Percentiles rank a stretch among this genome's conserved stretches.
phyloP scores from a whole-genome alignment of 352 stramenopile species.

The Globisporangium megalacanthum region DNA sequence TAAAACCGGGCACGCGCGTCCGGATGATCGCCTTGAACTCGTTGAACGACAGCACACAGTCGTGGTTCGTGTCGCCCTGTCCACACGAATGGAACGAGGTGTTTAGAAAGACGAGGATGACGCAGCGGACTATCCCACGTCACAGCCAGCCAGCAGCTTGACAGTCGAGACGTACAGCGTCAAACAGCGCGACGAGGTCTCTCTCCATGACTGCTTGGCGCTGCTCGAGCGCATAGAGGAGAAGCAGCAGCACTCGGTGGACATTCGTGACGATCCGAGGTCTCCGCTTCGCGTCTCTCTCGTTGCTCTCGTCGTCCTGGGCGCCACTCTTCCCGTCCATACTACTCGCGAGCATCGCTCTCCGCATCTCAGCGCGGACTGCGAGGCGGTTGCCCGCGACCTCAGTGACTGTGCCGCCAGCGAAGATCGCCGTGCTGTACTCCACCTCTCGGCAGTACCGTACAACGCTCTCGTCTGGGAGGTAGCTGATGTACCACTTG shows the following conservation, averaged over 20 bases:
- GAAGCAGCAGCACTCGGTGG: slow-evolving; percentile 47
- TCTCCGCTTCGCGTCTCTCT: slow-evolving; percentile 13
- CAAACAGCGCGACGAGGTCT: slow-evolving; percentile 48
- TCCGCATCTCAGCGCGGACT: slow-evolving; percentile 66
- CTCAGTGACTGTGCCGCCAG: slow-evolving; percentile 38
- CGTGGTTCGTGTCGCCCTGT: slow-evolving; percentile 60
- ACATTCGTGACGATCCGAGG: slow-evolving; percentile 52
- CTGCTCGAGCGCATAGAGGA: slow-evolving; percentile 57
- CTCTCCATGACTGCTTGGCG: slow-evolving; percentile 44
- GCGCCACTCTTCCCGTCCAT: background rate
- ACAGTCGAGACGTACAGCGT: slow-evolving; percentile 21
- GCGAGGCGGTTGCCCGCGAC: slow-evolving; percentile 57
- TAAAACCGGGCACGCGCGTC: slow-evolving; percentile 50
- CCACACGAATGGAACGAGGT: too few relatives aligned
- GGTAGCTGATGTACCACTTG: slow-evolving; percentile 60
- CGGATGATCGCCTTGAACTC: slow-evolving; percentile 67
- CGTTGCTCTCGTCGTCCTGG: background rate
- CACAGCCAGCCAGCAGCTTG: background rate
- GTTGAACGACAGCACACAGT: slow-evolving; percentile 58
- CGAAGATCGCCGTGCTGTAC: slow-evolving; percentile 57
- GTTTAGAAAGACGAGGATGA: slow-evolving; percentile 7
- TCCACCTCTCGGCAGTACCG: slow-evolving; percentile 70
- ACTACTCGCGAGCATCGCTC: slow-evolving; percentile 39
- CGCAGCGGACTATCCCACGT: background rate
- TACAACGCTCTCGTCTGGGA: slow-evolving; percentile 47